Conservation (phyloP, 139 green algal species). For the Closterium sp. region DNA sequence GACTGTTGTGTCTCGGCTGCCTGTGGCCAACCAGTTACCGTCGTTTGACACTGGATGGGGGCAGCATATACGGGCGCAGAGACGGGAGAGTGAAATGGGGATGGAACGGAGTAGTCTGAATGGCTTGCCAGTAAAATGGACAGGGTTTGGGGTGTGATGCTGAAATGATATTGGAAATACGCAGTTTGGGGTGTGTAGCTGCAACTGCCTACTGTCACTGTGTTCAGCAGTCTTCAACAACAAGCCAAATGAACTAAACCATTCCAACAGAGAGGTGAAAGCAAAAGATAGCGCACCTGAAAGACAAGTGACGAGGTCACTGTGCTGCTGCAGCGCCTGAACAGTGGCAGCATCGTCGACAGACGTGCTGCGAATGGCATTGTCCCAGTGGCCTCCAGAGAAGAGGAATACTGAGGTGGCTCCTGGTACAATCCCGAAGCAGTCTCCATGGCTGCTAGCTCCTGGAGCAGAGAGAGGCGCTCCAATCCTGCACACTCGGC, state of each 20-base stretch:
- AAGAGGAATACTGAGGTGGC: background rate
- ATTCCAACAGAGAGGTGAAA: too few relatives aligned
- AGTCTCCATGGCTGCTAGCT: background rate
- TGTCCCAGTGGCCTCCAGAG: slow-evolving; percentile 19
- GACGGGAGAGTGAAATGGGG: background rate
- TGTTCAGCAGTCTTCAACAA: too few relatives aligned
- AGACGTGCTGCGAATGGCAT: slow-evolving; percentile 10
- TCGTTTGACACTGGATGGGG: background rate
- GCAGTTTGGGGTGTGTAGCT: too few relatives aligned
- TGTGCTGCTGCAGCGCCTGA: slow-evolving; percentile 61
- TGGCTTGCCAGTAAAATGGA: too few relatives aligned
- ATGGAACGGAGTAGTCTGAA: too few relatives aligned
- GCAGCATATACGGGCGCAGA: background rate
- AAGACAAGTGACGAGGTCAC: slow-evolving; percentile 64
- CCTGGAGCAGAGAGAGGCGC: background rate
- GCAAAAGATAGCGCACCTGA: background rate
- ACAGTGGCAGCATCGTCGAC: slow-evolving; percentile 36
- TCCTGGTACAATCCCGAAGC: background rate
- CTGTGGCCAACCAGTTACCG: slow-evolving; percentile 47
- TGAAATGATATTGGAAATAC: too few relatives aligned
- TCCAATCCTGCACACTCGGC: background rate
- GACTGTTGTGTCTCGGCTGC: slow-evolving; percentile 65
- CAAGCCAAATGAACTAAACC: too few relatives aligned
- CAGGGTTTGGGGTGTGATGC: too few relatives aligned
- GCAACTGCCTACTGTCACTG: too few relatives aligned